Base-by-base conservation (phyloP, 106 monocot species). In the Apostasia ramifera region DNA sequence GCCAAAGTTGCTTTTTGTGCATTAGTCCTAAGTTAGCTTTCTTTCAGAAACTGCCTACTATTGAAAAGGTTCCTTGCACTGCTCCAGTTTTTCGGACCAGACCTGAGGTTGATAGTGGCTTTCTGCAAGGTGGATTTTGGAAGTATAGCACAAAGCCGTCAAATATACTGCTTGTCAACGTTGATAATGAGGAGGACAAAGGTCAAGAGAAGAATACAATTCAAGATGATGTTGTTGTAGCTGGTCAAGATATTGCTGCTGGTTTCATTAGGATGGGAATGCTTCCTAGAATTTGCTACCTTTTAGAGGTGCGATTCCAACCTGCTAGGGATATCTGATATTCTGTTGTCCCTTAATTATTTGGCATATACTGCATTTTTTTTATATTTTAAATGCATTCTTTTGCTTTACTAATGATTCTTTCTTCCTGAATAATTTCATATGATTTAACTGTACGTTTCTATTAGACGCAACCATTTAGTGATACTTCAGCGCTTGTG, bases 111-210 rank as follows among this genome's bases (percentile, higher is more conserved):
- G 70, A 83, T 79, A 55, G 61, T 70, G 89, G 93, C 67, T 93
- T 87, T 83, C 81, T 98, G 83, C 84, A 76, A 61, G 90, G 92
- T 70, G 98, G 98, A 62, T 93, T 85, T 71, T 98, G 98, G 98
- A 98, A 98, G 66, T 98, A 93, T 76, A 98, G 73, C 63, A 79
- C 90, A 77, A 98, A 98, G 55, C 74, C 85, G 67, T 90, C 92
- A 61, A 90, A 93, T 68, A 81, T 98, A 48, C 64, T 87, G 11
- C 87, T 76, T 65, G 76, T 65, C 40, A 71, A 15, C 71, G 71
- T 79, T 40, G 73, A 76, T 53, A 51, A 73, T 54, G 79, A 74
- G 40, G 73, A 88, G 65, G 80, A 81, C 56, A 81, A 86, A 44
- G 59, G 15, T 73, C 85, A 85, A 74, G 97, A 60, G 53, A 70